Percentiles rank a stretch among this genome's conserved stretches.
These are phyloP conservation scores for Amaranthus tricolor DNA, from an alignment of 179 eudicot genomes.

Conservation along the genomic window DNA sequence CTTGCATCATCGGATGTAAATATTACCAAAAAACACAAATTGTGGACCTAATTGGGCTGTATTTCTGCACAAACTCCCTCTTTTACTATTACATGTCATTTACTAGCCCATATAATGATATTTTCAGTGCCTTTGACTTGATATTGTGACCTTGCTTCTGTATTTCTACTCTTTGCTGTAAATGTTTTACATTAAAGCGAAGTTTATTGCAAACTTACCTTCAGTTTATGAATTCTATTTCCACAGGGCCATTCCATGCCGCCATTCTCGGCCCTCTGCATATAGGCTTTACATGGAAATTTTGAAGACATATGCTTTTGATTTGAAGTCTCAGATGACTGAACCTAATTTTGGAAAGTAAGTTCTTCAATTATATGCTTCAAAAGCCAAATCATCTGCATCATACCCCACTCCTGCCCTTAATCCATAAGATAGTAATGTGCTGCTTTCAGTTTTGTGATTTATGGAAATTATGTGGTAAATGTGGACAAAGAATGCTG, in stretches of 20 bases:
- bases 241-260: constrained; percentile 77
- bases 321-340: constrained; percentile 43
- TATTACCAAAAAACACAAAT: background rate
- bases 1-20: background rate
- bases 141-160: background rate
- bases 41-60: background rate
- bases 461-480: background rate
- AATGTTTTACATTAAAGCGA: constrained; percentile 1
- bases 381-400: background rate
- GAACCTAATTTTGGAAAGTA: constrained; percentile 56
- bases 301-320: constrained; percentile 57
- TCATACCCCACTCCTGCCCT: constrained; percentile 4
- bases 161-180: background rate
- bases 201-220: background rate
- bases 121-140: background rate
- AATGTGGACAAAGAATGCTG: background rate
- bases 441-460: background rate
- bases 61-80: background rate
- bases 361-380: constrained; percentile 27
- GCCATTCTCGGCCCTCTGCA: constrained; percentile 68
- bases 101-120: background rate
- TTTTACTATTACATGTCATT: background rate
- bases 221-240: background rate
- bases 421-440: background rate
- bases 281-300: constrained; percentile 92